Evolutionary conservation across 1,284 basidiomycete genomes (phyloP).

Genomic region (Grifola frondosa): DNA sequence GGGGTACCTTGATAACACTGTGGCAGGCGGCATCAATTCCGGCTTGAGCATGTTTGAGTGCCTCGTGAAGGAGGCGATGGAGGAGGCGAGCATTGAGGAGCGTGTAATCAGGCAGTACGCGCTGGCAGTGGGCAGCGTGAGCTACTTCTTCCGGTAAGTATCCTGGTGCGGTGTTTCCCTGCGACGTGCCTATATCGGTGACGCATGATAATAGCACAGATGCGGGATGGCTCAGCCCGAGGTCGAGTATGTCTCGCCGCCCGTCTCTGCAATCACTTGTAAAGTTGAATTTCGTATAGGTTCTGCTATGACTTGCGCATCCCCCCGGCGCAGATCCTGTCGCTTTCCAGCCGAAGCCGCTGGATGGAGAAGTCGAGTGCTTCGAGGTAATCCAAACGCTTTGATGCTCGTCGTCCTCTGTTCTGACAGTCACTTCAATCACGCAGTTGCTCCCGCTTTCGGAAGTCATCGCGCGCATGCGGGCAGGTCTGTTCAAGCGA

Average conservation of each 20-base stretch:
- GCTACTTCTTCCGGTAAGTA: conserved; percentile 66
- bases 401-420: not conserved
- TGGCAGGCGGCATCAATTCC: conserved; percentile 76
- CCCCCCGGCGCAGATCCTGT: conserved; percentile 50
- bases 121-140: conserved; percentile 60
- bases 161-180: not conserved
- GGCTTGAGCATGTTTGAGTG: conserved; percentile 76
- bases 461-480: conserved; percentile 56
- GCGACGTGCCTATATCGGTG: conserved; percentile 8
- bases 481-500: conserved; percentile 75
- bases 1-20: conserved; percentile 75
- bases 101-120: conserved; percentile 58
- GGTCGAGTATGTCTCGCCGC: conserved; percentile 56
- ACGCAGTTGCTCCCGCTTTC: conserved; percentile 58
- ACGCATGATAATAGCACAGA: conserved; percentile 49
- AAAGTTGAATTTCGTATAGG: conserved; percentile 36
- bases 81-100: conserved; percentile 82
- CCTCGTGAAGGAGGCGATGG: conserved; percentile 89
- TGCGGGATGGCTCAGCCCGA: conserved; percentile 85
- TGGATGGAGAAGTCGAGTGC: conserved; percentile 91
- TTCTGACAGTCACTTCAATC: not conserved
- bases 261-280: not conserved
- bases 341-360: conserved; percentile 66
- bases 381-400: conserved; percentile 77
- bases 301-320: conserved; percentile 81